Evolutionary conservation across 2,329 filamentous ascomycete species (phyloP).

Genomic region (Aspergillus sp.): DNA sequence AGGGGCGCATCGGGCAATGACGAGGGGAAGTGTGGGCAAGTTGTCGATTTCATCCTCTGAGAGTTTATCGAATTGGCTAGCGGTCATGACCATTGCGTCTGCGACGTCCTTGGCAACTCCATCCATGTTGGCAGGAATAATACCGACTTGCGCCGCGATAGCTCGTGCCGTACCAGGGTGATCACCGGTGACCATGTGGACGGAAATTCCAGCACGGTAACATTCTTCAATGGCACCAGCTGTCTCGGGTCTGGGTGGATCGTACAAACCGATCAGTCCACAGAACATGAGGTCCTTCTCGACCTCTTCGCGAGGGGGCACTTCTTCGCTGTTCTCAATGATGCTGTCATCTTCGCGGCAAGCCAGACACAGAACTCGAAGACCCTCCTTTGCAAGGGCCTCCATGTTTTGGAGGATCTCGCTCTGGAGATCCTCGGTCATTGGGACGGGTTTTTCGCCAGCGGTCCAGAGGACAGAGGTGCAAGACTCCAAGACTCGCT

Average conservation of each 20-base stretch:
- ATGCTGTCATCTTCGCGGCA: slow-evolving; percentile 32
- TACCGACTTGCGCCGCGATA: slow-evolving; percentile 76
- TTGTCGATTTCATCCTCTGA: slow-evolving; percentile 70
- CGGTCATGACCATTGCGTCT: slow-evolving; percentile 71
- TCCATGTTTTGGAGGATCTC: slow-evolving; percentile 69
- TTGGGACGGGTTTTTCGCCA: slow-evolving; percentile 37
- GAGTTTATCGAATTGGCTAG: slow-evolving; percentile 75
- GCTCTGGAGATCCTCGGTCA: slow-evolving; percentile 56
- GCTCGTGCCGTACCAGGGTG: slow-evolving; percentile 76
- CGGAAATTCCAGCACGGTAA: slow-evolving; percentile 70
- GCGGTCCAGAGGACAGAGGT: slow-evolving; percentile 49
- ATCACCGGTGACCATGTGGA: slow-evolving; percentile 84
- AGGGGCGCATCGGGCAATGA: slow-evolving; percentile 60
- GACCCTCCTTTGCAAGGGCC: slow-evolving; percentile 62
- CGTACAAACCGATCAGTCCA: slow-evolving; percentile 83
- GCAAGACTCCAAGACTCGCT: slow-evolving; percentile 66
- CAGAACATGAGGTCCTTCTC: slow-evolving; percentile 71
- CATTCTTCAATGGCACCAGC: slow-evolving; percentile 70
- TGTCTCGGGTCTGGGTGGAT: slow-evolving; percentile 80
- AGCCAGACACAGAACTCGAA: slow-evolving; percentile 69
- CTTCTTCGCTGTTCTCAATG: slow-evolving; percentile 17
- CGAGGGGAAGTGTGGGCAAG: slow-evolving; percentile 55
- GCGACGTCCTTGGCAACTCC: slow-evolving; percentile 62
- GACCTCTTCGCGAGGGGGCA: slow-evolving; percentile 55
- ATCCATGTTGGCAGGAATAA: slow-evolving; percentile 65